Evolutionary conservation across 179 eudicot genomes (phyloP).

Genomic region (Silene noctiflora): DNA sequence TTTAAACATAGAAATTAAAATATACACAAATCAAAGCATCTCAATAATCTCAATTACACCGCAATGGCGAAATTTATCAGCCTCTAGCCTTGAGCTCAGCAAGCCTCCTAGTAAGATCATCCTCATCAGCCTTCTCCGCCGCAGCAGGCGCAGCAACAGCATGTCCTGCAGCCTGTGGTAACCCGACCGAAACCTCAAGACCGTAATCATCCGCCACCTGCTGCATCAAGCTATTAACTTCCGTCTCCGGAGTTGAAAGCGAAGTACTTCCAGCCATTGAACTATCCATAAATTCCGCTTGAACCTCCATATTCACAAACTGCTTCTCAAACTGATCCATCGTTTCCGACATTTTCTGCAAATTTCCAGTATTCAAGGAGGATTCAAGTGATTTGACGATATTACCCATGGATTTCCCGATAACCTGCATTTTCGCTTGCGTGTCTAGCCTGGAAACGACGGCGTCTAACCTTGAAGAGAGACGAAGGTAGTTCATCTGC

Average conservation of each 20-base stretch:
- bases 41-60: too few relatives aligned
- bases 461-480: slow-evolving; percentile 42
- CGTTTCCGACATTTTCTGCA: slow-evolving; percentile 76
- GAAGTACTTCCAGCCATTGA: slow-evolving; percentile 47
- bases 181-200: slow-evolving; percentile 37
- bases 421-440: slow-evolving; percentile 44
- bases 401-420: slow-evolving; percentile 57
- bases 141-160: slow-evolving; percentile 27
- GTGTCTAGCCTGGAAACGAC: slow-evolving; percentile 42
- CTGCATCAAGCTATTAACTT: slow-evolving; percentile 45
- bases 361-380: slow-evolving; percentile 44
- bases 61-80: neutral
- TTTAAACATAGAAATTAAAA: neutral
- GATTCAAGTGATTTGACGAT: slow-evolving; percentile 66
- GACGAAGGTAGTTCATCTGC: slow-evolving; percentile 45
- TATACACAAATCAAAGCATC: neutral
- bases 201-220: slow-evolving; percentile 54
- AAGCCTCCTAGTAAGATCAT: slow-evolving; percentile 26
- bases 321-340: slow-evolving; percentile 73
- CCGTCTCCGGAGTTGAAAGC: slow-evolving; percentile 40
- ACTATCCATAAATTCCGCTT: slow-evolving; percentile 47
- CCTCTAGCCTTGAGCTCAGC: slow-evolving; percentile 1
- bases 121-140: slow-evolving; percentile 44
- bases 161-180: slow-evolving; percentile 45
- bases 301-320: slow-evolving; percentile 51